These are phyloP conservation scores for Pichia paraexigua DNA, from an alignment of 805 yeast genomes.

Conservation along the genomic window DNA sequence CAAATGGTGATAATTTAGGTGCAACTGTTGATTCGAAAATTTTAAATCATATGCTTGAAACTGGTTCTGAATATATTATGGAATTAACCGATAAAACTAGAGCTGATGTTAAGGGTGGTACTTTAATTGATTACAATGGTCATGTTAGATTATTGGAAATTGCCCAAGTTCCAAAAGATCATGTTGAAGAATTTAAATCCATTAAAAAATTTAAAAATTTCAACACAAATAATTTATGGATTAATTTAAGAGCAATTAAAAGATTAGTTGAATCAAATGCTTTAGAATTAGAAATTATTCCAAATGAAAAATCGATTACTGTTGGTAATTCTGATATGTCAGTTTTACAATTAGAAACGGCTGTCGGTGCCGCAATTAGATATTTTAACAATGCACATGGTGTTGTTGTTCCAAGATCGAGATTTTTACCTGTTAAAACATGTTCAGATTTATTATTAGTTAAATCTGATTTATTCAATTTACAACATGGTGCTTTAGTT, in stretches of 20 bases:
- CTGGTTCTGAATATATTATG: constrained; percentile 93
- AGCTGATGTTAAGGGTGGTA: constrained; percentile 99
- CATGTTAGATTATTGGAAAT: constrained; percentile 90
- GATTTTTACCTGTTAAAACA: constrained; percentile 97
- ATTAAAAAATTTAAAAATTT: constrained; percentile 97
- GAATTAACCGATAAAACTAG: constrained; percentile 98
- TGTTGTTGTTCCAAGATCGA: constrained; percentile 95
- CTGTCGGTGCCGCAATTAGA: constrained; percentile 98
- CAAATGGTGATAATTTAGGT: constrained; percentile 97
- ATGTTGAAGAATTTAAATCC: constrained; percentile 94
- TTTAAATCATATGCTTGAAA: constrained; percentile 84
- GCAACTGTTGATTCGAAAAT: constrained; percentile 94
- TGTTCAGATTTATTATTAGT: constrained; percentile 91
- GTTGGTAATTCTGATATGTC: constrained; percentile 71
- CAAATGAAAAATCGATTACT: constrained; percentile 79
- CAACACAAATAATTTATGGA: constrained; percentile 98
- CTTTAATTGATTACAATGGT: constrained; percentile 92
- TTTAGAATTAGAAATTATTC: constrained; percentile 88
- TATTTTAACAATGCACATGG: constrained; percentile 94
- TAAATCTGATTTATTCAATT: constrained; percentile 85
- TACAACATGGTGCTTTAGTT: constrained; percentile 85
- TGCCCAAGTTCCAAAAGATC: constrained; percentile 98
- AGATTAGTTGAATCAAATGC: constrained; percentile 79
- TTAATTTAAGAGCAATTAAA: constrained; percentile 88
- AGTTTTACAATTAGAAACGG: constrained; percentile 94